phyloP scores from a whole-genome alignment of 495 filamentous ascomycete genomes.

The Rostrohypoxylon terebratum region DNA sequence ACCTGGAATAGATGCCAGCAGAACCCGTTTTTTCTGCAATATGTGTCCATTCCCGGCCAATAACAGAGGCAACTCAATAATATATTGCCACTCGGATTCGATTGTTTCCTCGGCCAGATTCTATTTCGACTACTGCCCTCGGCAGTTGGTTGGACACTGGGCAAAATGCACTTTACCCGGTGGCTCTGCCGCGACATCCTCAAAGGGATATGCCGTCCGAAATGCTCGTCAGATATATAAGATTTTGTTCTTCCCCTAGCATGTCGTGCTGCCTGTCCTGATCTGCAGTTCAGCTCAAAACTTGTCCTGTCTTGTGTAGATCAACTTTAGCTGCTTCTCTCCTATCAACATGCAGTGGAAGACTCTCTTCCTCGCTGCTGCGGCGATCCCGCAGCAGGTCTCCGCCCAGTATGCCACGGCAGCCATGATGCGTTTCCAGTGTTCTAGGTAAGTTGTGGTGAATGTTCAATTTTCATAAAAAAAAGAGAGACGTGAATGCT shows the following conservation, averaged over 20 bases:
- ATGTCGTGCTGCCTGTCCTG: background rate
- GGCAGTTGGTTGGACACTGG: conserved; percentile 25
- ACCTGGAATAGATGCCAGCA: conserved; percentile 6
- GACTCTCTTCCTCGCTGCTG: conserved; percentile 37
- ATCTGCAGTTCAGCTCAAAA: conserved; percentile 32
- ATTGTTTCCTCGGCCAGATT: conserved; percentile 42
- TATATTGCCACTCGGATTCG: conserved; percentile 19
- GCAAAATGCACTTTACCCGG: conserved; percentile 37
- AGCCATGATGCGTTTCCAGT: conserved; percentile 45
- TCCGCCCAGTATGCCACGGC: conserved; percentile 42
- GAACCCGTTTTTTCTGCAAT: conserved; percentile 18
- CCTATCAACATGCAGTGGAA: conserved; percentile 43
- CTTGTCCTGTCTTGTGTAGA: conserved; percentile 27
- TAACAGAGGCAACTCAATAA: background rate
- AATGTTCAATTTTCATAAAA: background rate
- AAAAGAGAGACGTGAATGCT: conserved; percentile 1
- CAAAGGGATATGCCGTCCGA: conserved; percentile 18
- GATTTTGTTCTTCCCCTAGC: conserved; percentile 18
- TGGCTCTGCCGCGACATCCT: conserved; percentile 28
- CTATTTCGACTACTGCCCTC: conserved; percentile 31
- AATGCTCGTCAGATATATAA: conserved; percentile 25
- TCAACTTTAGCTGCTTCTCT: conserved; percentile 30
- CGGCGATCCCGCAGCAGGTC: conserved; percentile 41
- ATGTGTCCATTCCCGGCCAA: conserved; percentile 23
- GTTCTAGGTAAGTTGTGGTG: conserved; percentile 27